Conservation (phyloP, 495 filamentous ascomycete genomes). For the Zalerion maritima region DNA sequence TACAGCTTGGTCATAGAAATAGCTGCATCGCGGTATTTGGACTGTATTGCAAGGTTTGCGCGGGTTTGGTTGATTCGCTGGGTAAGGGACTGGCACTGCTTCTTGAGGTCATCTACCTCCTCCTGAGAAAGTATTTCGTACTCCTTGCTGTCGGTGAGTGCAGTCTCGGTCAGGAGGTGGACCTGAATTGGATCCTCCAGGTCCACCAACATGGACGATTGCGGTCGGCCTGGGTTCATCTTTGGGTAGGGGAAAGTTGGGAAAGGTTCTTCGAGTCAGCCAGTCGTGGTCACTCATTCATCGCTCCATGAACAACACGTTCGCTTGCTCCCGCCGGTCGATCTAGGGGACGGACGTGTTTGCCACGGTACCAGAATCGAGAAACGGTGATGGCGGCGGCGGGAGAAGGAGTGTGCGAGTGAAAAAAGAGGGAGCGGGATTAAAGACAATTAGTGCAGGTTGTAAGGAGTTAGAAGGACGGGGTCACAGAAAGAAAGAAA, state of each 20-base stretch:
- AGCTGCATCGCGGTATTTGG: slow-evolving; percentile 86
- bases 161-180: slow-evolving; percentile 87
- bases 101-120: slow-evolving; percentile 83
- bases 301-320: neutral
- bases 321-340: neutral
- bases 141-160: slow-evolving; percentile 67
- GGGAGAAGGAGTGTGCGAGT: too few relatives aligned
- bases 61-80: slow-evolving; percentile 65
- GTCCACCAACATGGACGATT: slow-evolving; percentile 30
- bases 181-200: slow-evolving; percentile 44
- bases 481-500: too few relatives aligned
- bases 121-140: slow-evolving; percentile 80
- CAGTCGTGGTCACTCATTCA: slow-evolving; percentile 4
- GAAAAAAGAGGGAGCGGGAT: too few relatives aligned
- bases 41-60: slow-evolving; percentile 77
- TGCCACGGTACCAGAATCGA: too few relatives aligned
- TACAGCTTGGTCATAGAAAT: slow-evolving; percentile 70
- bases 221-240: slow-evolving; percentile 22
- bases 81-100: slow-evolving; percentile 52
- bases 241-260: slow-evolving; percentile 3
- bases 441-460: too few relatives aligned
- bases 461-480: too few relatives aligned
- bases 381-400: too few relatives aligned
- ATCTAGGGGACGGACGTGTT: neutral
- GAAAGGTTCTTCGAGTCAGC: neutral